Conservation (phyloP, 129 eudicot species). For the Pittosporum tobira region DNA sequence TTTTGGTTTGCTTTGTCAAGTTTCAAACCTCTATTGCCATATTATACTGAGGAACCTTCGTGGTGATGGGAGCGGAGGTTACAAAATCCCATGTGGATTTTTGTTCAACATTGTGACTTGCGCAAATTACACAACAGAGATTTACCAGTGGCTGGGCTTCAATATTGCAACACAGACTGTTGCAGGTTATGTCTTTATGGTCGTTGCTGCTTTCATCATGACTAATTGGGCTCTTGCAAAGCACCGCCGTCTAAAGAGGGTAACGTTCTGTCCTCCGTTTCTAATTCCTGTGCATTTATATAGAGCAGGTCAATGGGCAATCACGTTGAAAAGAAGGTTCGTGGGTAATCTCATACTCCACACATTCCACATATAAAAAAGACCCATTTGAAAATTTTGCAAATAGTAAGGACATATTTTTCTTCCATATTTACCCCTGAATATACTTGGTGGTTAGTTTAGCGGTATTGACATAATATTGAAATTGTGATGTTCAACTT, state of each 20-base stretch:
- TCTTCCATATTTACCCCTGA: no score
- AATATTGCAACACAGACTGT: constrained; percentile 90
- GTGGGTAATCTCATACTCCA: no score
- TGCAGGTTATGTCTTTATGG: constrained; percentile 70
- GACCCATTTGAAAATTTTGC: no score
- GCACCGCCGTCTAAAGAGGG: constrained; percentile 94
- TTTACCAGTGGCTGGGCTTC: constrained; percentile 97
- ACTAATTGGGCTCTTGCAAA: constrained; percentile 97
- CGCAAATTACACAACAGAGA: constrained; percentile 97
- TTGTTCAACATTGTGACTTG: constrained; percentile 90
- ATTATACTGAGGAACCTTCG: constrained; percentile 76
- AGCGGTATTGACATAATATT: no score
- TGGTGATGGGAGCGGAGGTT: constrained; percentile 59
- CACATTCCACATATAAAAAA: no score
- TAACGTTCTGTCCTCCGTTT: constrained; percentile 21
- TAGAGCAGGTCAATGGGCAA: no score
- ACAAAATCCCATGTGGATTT: constrained; percentile 87
- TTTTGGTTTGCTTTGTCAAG: constrained; percentile 68
- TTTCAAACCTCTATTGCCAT: constrained; percentile 88
- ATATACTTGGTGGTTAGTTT: no score
- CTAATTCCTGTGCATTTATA: background rate
- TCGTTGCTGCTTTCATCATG: constrained; percentile 87
- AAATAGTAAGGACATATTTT: no score
- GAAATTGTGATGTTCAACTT: no score
- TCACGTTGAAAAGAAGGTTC: no score